Evolutionary conservation across 768 basidiomycete genomes (phyloP), one percentile per base, ranked within the genome.

Genomic region (Russula compacta): DNA sequence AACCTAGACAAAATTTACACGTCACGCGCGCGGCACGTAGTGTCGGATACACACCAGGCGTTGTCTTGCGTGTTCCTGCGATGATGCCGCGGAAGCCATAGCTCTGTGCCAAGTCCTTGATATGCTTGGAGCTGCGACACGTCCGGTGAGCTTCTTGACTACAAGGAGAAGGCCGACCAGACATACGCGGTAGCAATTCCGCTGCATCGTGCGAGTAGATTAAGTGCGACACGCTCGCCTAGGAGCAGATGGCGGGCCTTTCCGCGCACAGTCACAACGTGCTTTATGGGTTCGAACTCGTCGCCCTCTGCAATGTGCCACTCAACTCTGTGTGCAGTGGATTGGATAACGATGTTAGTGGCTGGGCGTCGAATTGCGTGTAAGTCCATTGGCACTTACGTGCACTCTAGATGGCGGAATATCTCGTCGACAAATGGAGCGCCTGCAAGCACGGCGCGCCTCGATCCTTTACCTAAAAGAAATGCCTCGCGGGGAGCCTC

Each of bases 161-260:
- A 17, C 24, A 29, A 42, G 8, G 5, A 56, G 38, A 11, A 19
- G 44, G 6, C 15, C 17, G 42, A 29, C 43, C 9, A 9, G n/a
- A 70, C 84, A 72, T 69, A 95, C 94, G 89, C 88, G 33, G 93
- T 95, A n/a, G 95, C 95, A 65, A 98, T 98, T 5, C 97, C 97
- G 66, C 92, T 94, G 73, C 95, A 98, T 67, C 95, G 79, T 9
- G 97, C 93, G 55, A 99, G 79, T 60, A 95, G 79, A 71, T 98
- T 98, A 67, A 99, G 78, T 9, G 92, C 95, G 46, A 97, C 84
- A 49, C 95, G 80, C 72, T 99, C 97, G 40, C 94, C 95, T 10
- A 98, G 78, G 15, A 99, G 82, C 59, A 98, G 74, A 67, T 89
- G 84, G 46, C 95, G n/a, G n/a, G 89, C 95, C 69, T 88, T 90